Evolutionary conservation across 108 stramenopile genomes (phyloP).

Genomic region (Nitzschia inconspicua): DNA sequence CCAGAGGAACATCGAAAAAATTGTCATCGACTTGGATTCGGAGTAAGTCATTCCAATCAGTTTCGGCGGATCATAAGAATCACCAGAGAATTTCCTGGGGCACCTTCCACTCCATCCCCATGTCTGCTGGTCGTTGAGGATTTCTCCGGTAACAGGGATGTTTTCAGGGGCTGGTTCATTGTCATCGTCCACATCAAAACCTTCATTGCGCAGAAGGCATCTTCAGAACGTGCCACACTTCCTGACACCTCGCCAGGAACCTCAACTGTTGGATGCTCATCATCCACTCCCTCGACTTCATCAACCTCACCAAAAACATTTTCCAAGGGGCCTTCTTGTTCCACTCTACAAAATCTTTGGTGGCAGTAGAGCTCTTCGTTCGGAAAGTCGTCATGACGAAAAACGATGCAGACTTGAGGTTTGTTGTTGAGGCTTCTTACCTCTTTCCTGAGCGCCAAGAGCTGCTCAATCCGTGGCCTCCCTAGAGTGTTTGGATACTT

Average conservation of each 20-base stretch:
- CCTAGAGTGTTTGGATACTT: background rate
- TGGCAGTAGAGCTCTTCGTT: background rate
- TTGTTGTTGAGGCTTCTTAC: background rate
- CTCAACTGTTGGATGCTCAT: too few species aligned
- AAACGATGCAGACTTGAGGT: too few species aligned
- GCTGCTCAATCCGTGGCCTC: background rate
- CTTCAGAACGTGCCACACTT: too few species aligned
- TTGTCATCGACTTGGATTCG: background rate
- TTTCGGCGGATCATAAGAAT: background rate
- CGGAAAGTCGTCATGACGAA: background rate
- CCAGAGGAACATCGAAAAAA: background rate
- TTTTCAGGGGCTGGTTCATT: slow-evolving; percentile 22
- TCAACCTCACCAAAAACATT: background rate
- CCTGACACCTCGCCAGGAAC: too few species aligned
- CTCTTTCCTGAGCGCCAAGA: background rate
- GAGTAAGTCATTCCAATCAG: background rate
- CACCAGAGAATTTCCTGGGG: background rate
- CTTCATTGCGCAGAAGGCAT: too few species aligned
- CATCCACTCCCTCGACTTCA: background rate
- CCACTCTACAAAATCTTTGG: background rate
- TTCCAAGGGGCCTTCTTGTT: background rate
- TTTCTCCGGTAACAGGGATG: background rate
- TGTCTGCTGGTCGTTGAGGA: background rate
- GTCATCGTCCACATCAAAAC: slow-evolving; percentile 12
- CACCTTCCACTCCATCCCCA: background rate